A percentile compares a stretch with the other conserved stretches of the same genome.
Conservation (phyloP, 257 asterid species). For the Solanum bukasovii region DNA sequence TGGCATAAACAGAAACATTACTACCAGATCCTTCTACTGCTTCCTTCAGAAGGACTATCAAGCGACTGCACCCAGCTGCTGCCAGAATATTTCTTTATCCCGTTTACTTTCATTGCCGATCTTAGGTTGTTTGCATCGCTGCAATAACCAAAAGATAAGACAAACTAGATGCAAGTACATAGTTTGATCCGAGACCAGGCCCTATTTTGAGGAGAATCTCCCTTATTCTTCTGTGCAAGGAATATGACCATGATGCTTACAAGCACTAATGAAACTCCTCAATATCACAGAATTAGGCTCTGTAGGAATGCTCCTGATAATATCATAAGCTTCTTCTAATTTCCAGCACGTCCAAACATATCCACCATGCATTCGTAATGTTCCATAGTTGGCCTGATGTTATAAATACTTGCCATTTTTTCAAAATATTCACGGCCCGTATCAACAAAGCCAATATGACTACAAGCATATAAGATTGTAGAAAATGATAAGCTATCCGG, state of each 20-base stretch:
- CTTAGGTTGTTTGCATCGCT: conserved; percentile 18
- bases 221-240: neutral
- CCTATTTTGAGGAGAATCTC: conserved; percentile 34
- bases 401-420: neutral
- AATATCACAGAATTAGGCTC: conserved; percentile 51
- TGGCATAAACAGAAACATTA: neutral
- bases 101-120: conserved; percentile 37
- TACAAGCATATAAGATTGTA: too few relatives aligned
- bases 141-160: conserved; percentile 18
- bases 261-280: too few relatives aligned
- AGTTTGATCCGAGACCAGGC: conserved; percentile 59
- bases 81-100: conserved; percentile 49
- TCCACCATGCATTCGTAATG: conserved; percentile 79
- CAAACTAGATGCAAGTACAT: conserved; percentile 43
- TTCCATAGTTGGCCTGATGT: conserved; percentile 42
- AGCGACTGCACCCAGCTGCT: conserved; percentile 40
- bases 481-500: too few relatives aligned
- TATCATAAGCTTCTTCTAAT: conserved; percentile 54
- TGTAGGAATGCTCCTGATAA: conserved; percentile 46
- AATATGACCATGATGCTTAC: too few relatives aligned
- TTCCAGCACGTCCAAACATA: conserved; percentile 58
- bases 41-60: conserved; percentile 6
- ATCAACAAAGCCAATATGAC: too few relatives aligned
- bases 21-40: neutral
- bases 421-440: neutral